These are phyloP conservation scores for Pharnaceum exiguum DNA, from an alignment of 148 eudicot species.

Conservation along the genomic window DNA sequence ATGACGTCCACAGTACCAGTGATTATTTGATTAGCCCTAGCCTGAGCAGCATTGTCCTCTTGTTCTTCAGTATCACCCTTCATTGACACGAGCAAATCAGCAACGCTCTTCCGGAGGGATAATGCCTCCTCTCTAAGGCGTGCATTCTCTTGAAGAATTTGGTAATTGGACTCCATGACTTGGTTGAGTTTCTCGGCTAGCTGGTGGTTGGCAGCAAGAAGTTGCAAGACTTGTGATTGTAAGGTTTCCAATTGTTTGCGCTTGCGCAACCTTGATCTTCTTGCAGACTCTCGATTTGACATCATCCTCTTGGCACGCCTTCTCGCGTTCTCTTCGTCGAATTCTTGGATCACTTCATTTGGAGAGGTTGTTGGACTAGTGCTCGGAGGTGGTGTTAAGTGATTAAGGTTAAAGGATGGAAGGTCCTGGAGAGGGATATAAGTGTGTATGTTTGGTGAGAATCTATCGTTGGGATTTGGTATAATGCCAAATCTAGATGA, in stretches of 20 bases:
- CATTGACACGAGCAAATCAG: slow-evolving; percentile 25
- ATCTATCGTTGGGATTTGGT: slow-evolving; percentile 15
- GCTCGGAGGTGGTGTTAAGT: slow-evolving; percentile 18
- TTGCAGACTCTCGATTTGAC: slow-evolving; percentile 40
- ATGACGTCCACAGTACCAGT: too few relatives aligned
- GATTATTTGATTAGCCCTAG: too few relatives aligned
- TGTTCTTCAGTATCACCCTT: slow-evolving; percentile 13
- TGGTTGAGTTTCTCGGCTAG: slow-evolving; percentile 33
- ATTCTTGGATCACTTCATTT: background rate
- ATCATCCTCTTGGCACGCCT: slow-evolving; percentile 29
- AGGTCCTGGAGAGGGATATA: slow-evolving; percentile 19
- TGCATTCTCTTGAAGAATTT: slow-evolving; percentile 34
- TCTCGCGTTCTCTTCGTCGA: slow-evolving; percentile 23
- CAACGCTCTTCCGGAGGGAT: slow-evolving; percentile 22
- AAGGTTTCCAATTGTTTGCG: slow-evolving; percentile 35
- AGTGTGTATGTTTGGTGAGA: slow-evolving; percentile 18
- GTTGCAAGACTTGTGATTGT: slow-evolving; percentile 28
- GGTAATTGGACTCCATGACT: slow-evolving; percentile 35
- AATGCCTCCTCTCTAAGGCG: slow-evolving; percentile 26
- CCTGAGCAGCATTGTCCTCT: background rate
- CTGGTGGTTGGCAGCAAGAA: slow-evolving; percentile 31
- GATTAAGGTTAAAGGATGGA: slow-evolving; percentile 19
- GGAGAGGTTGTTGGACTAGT: background rate
- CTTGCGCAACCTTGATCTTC: slow-evolving; percentile 39
- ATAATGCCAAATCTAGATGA: slow-evolving; percentile 14